A percentile compares a stretch with the other conserved stretches of the same genome.
Conservation (phyloP, 164 flowering plant genomes). For the Aristolochia contorta region DNA sequence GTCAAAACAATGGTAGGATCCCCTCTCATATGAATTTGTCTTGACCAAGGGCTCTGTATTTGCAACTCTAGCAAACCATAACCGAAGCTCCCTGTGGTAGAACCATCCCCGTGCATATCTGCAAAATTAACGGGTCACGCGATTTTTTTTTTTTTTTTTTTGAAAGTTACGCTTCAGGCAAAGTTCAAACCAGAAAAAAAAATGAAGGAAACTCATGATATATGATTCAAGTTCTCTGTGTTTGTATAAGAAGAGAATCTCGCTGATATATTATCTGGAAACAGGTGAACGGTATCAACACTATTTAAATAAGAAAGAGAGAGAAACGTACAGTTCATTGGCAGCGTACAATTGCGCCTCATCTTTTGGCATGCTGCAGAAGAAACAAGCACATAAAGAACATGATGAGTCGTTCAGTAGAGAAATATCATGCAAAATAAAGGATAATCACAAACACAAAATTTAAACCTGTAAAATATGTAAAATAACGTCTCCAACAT, state of each 20-base stretch:
- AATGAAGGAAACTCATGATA: neutral
- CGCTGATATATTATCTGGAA: neutral
- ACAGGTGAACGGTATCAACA: neutral
- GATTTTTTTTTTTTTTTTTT: too few relatives aligned
- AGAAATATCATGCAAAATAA: neutral
- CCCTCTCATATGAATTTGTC: constrained; percentile 31
- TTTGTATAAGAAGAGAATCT: too few relatives aligned
- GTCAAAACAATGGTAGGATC: constrained; percentile 35
- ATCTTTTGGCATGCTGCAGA: constrained; percentile 94
- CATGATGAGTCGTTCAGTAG: neutral
- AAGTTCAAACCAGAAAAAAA: neutral
- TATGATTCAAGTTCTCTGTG: neutral
- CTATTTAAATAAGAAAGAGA: constrained; percentile 4
- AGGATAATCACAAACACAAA: neutral
- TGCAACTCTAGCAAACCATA: constrained; percentile 23
- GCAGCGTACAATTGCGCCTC: constrained; percentile 94
- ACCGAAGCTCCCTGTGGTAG: constrained; percentile 26
- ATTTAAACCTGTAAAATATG: constrained; percentile 73
- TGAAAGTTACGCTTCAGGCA: neutral
- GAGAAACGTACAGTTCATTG: constrained; percentile 70
- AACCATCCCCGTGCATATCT: constrained; percentile 34
- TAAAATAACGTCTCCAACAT: constrained; percentile 63
- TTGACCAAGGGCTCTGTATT: constrained; percentile 25
- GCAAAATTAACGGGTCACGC: neutral
- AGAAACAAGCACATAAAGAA: neutral